A percentile compares a stretch with the other conserved stretches of the same genome.
Evolutionary conservation across 768 basidiomycete species (phyloP).

Genomic region (Xanthoconium purpureum): DNA sequence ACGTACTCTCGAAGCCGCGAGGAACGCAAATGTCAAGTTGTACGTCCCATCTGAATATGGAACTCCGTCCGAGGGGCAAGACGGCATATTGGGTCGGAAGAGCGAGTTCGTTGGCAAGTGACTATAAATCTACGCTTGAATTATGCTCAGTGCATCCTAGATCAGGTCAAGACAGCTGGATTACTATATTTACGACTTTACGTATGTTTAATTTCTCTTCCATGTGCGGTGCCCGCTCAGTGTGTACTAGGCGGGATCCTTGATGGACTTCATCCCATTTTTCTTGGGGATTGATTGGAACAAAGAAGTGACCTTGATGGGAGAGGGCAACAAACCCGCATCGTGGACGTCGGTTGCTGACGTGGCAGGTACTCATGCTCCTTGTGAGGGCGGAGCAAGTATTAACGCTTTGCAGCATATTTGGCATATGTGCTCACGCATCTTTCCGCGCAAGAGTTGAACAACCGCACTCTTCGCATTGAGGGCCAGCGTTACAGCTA

Average conservation of each 20-base stretch:
- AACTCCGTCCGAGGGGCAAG: slow-evolving; percentile 19
- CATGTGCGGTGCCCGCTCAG: background rate
- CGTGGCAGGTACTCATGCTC: slow-evolving; percentile 11
- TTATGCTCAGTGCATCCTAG: background rate
- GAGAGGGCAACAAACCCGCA: slow-evolving; percentile 16
- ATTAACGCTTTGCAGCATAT: slow-evolving; percentile 10
- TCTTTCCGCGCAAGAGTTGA: slow-evolving; percentile 7
- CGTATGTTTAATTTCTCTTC: slow-evolving; percentile 7
- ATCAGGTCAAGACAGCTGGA: slow-evolving; percentile 11
- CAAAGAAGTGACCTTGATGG: slow-evolving; percentile 17
- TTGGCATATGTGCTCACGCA: slow-evolving; percentile 23
- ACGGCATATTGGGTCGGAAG: slow-evolving; percentile 18
- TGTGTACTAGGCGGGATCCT: slow-evolving; percentile 12
- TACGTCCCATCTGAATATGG: slow-evolving; percentile 33
- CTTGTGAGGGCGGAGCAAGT: background rate
- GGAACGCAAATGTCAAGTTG: slow-evolving; percentile 26
- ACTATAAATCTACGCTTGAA: background rate
- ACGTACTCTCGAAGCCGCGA: slow-evolving; percentile 28
- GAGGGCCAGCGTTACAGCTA: slow-evolving; percentile 15
- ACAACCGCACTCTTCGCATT: slow-evolving; percentile 14
- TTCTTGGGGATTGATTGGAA: slow-evolving; percentile 14
- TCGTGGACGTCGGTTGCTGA: slow-evolving; percentile 28
- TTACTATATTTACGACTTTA: slow-evolving; percentile 22
- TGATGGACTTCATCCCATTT: slow-evolving; percentile 28
- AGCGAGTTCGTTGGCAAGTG: slow-evolving; percentile 15